These are phyloP conservation scores for Colletotrichum euphorbiae DNA, from an alignment of 2,329 filamentous ascomycete genomes.

Conservation along the genomic window DNA sequence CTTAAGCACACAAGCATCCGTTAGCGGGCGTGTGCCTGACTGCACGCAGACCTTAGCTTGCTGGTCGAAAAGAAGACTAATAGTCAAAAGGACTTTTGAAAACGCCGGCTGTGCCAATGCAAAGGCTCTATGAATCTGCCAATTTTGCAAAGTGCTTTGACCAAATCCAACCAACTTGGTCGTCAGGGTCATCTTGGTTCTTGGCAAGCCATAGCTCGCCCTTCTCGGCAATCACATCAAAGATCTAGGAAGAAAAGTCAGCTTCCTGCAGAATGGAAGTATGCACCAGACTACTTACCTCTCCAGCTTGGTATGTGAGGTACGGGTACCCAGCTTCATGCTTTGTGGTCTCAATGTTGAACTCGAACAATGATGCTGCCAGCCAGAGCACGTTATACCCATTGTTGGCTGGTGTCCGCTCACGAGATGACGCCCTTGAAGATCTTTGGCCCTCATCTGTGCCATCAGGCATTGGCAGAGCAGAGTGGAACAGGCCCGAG, in stretches of 20 bases:
- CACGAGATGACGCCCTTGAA: conserved; percentile 70
- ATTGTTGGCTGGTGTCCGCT: conserved; percentile 63
- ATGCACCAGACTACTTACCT: conserved; percentile 63
- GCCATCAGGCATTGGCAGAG: conserved; percentile 81
- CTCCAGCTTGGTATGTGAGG: conserved; percentile 92
- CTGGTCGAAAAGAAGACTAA: conserved; percentile 11
- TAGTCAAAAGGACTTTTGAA: conserved; percentile 18
- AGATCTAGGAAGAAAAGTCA: conserved; percentile 65
- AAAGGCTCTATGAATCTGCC: conserved; percentile 58
- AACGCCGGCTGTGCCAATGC: conserved; percentile 27
- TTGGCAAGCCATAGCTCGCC: conserved; percentile 97
- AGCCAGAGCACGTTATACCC: conserved; percentile 86
- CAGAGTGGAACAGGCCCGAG: conserved; percentile 87
- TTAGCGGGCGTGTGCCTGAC: conserved; percentile 29
- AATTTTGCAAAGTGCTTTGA: conserved; percentile 92
- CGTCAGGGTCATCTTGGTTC: conserved; percentile 89
- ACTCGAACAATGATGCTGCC: conserved; percentile 94
- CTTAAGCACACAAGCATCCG: conserved; percentile 14
- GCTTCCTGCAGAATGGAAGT: conserved; percentile 5
- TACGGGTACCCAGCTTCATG: conserved; percentile 96
- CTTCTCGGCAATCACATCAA: conserved; percentile 94
- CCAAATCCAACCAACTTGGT: conserved; percentile 96
- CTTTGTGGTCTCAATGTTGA: conserved; percentile 93
- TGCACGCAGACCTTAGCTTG: conserved; percentile 25
- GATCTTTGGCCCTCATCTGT: conserved; percentile 64